These are phyloP conservation scores for Myxozyma mucilagina DNA, from an alignment of 805 yeast species.

Conservation along the genomic window DNA sequence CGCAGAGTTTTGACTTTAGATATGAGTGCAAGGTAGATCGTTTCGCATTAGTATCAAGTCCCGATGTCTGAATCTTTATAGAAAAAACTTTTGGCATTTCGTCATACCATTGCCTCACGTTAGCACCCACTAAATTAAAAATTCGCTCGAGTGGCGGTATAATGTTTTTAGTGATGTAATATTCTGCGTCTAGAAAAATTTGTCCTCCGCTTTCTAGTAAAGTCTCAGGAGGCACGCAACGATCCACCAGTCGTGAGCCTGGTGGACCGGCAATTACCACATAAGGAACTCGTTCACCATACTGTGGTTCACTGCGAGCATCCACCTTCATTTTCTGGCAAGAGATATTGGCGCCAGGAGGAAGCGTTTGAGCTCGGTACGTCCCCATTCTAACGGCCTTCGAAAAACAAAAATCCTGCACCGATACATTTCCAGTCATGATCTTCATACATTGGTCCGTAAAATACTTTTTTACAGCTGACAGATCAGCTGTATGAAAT, in stretches of 20 bases:
- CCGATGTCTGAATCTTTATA: constrained; percentile 9
- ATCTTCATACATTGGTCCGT: constrained; percentile 67
- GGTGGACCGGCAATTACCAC: constrained; percentile 64
- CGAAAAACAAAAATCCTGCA: constrained; percentile 88
- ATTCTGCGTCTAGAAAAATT: constrained; percentile 69
- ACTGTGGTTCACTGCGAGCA: constrained; percentile 78
- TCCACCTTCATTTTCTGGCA: constrained; percentile 62
- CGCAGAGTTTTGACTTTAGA: constrained; percentile 25
- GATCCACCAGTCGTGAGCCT: constrained; percentile 63
- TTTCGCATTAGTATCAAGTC: not conserved
- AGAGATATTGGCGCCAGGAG: constrained; percentile 91
- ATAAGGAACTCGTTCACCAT: constrained; percentile 83
- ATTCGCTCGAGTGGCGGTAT: constrained; percentile 89
- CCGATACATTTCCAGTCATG: constrained; percentile 57
- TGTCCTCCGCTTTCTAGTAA: constrained; percentile 46
- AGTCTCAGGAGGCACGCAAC: constrained; percentile 78
- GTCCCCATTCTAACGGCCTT: constrained; percentile 84
- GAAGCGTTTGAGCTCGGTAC: constrained; percentile 64
- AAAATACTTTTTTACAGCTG: constrained; percentile 66
- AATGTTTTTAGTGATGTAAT: constrained; percentile 78
- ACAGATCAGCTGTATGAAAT: constrained; percentile 71
- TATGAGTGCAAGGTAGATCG: constrained; percentile 20
- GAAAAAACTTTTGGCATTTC: constrained; percentile 56
- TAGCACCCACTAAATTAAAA: constrained; percentile 79
- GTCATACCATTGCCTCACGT: constrained; percentile 71